Evolutionary conservation across 2,329 filamentous ascomycete species (phyloP).

Genomic region (Trichothecium sympodiale): DNA sequence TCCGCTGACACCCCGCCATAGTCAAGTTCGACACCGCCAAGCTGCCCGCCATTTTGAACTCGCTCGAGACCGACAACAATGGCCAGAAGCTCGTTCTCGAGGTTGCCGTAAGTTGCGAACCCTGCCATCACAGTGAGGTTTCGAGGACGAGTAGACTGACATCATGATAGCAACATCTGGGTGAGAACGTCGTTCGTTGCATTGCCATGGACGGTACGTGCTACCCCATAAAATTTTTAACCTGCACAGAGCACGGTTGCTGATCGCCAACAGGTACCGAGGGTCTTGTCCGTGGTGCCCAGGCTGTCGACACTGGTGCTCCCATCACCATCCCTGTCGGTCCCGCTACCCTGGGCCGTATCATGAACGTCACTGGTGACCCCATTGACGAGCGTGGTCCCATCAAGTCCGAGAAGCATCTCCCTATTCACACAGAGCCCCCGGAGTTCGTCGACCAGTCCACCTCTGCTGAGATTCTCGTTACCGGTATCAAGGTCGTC

Average conservation of each 20-base stretch:
- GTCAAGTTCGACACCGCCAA: slow-evolving; percentile 95
- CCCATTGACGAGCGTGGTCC: slow-evolving; percentile 99
- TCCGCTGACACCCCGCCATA: slow-evolving; percentile 31
- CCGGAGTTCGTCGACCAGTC: slow-evolving; percentile 92
- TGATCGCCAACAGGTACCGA: slow-evolving; percentile 65
- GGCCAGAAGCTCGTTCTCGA: slow-evolving; percentile 92
- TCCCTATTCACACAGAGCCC: slow-evolving; percentile 89
- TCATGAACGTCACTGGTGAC: slow-evolving; percentile 99
- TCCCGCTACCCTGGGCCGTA: slow-evolving; percentile 86
- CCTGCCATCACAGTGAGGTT: no score
- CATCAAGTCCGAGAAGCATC: slow-evolving; percentile 81
- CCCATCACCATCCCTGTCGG: slow-evolving; percentile 97
- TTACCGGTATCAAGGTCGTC: slow-evolving; percentile 99
- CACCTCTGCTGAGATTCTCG: slow-evolving; percentile 88
- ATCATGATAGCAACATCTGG: slow-evolving; percentile 80
- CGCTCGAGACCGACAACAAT: slow-evolving; percentile 82
- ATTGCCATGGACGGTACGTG: slow-evolving; percentile 98
- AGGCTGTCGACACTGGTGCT: slow-evolving; percentile 76
- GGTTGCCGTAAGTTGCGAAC: slow-evolving; percentile 63
- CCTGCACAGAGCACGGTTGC: slow-evolving; percentile 1
- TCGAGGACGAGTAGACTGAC: no score
- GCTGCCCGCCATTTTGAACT: slow-evolving; percentile 95
- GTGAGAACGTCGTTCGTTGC: slow-evolving; percentile 96
- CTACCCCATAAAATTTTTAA: slow-evolving; percentile 7
- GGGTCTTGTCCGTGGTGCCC: slow-evolving; percentile 91